Evolutionary conservation across 2,329 filamentous ascomycete genomes (phyloP).

Genomic region (Venturia aucupariae): DNA sequence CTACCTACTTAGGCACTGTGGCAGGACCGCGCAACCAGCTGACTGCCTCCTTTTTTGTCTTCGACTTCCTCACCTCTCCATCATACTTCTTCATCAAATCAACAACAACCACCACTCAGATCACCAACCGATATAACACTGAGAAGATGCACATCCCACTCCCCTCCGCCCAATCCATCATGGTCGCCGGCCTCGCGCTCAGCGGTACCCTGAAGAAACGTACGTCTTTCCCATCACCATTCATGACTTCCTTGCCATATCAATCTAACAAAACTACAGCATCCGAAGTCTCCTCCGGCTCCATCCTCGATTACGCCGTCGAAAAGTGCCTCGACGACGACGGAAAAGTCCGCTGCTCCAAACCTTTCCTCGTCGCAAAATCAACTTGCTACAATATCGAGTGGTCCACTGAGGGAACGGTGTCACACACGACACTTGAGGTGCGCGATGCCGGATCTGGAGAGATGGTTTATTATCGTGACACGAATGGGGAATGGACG

Average conservation of each 20-base stretch:
- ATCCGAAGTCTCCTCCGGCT: conserved; percentile 11
- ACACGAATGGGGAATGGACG: conserved; percentile 38
- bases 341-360: conserved; percentile 31
- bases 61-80: neutral
- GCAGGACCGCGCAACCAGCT: neutral
- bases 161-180: conserved; percentile 9
- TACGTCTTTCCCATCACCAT: neutral
- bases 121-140: neutral
- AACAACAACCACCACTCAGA: neutral
- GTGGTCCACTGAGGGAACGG: conserved; percentile 32
- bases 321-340: conserved; percentile 32
- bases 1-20: too few species aligned
- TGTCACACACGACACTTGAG: conserved; percentile 36
- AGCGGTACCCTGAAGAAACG: conserved; percentile 12
- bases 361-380: conserved; percentile 33
- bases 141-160: conserved; percentile 12
- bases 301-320: conserved; percentile 17
- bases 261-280: neutral
- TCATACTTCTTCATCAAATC: neutral
- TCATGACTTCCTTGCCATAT: neutral
- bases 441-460: conserved; percentile 29
- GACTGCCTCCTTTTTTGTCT: neutral
- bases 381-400: conserved; percentile 34
- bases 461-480: conserved; percentile 37
- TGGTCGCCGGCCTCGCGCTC: conserved; percentile 12